phyloP scores from a whole-genome alignment of 148 eudicot genomes.

The Simmondsia chinensis region DNA sequence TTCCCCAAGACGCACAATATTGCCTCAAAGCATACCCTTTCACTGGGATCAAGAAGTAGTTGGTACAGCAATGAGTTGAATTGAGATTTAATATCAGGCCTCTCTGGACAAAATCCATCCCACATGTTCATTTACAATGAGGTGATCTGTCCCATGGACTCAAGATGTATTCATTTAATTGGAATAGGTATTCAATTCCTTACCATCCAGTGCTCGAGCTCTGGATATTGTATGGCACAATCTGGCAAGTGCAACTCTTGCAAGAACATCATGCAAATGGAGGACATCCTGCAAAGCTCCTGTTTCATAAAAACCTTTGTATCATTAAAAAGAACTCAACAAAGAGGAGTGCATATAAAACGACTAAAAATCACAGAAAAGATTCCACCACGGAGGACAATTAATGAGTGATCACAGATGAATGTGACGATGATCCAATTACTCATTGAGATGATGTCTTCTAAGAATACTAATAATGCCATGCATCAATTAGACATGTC shows the following conservation, averaged over 20 bases:
- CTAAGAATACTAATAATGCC: too few relatives aligned
- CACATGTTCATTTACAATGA: constrained; percentile 7
- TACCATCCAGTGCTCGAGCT: constrained; percentile 92
- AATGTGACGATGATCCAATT: too few relatives aligned
- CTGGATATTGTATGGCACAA: constrained; percentile 88
- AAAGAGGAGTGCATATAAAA: too few relatives aligned
- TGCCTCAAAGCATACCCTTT: constrained; percentile 98
- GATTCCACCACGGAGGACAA: too few relatives aligned
- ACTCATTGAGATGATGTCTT: too few relatives aligned
- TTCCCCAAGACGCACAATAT: constrained; percentile 89
- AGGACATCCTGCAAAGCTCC: constrained; percentile 93
- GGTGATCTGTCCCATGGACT: constrained; percentile 6
- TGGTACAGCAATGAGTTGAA: constrained; percentile 83
- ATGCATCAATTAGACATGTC: too few relatives aligned
- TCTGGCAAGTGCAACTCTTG: constrained; percentile 95
- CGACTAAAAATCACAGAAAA: too few relatives aligned
- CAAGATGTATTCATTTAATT: not conserved
- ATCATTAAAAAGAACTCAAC: constrained; percentile 3
- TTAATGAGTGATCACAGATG: too few relatives aligned
- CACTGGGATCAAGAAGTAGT: constrained; percentile 98
- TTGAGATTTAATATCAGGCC: constrained; percentile 87
- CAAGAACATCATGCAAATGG: constrained; percentile 96
- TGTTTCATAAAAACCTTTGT: constrained; percentile 24
- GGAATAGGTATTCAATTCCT: constrained; percentile 5
- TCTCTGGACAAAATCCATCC: constrained; percentile 69